Base-by-base conservation (phyloP, 2,329 filamentous ascomycete genomes). In the Xylariaceae sp. region DNA sequence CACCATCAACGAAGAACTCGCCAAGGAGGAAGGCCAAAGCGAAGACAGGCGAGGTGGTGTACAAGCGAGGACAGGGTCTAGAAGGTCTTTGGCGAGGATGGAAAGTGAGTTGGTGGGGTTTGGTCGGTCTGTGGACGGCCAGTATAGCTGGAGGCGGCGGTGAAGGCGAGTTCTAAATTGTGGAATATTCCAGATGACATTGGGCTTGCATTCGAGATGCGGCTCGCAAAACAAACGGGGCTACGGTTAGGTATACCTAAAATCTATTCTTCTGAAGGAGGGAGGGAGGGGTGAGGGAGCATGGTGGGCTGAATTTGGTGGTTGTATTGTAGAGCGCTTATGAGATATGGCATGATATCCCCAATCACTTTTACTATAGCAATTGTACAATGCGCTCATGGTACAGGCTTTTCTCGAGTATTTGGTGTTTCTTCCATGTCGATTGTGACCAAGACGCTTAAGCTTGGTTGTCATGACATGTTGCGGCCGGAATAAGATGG, bases 61-160 rank as follows among this genome's bases (percentile, higher is more conserved):
- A 80, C 64, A 75, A 76, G 56, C 84, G 82, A 67, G 88, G 88
- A 0, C 88, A 90, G 70, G 88, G 88, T 3, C 71, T 87, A 7
- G 78, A 85, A 48, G 88, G 88, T 0, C 76, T 90, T 10, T 89
- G 87, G 81, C 77, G 88, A 37, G 88, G 88, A 0, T 91, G 88
- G 87, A 86, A 88, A 71, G 86, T 90, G 44, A 89, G 86, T 60
- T 89, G 88, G 78, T 90, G 88, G 87, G 88, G 88, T 0, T 73
- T 91, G 5, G 84, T 90, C 9, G 88, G 88, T 7, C 79, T 91
- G 8, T 91, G 88, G 88, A 84, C 85, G 6, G 87, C 87, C 23
- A 82, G 84, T 41, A 80, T 88, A 23, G 74, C 89, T 51, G 83
- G 84, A 8, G 80, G 78, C 48, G 83, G 82, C 23, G 84, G 84